Base-by-base conservation (phyloP, 192 early-diverging fungal genomes). In the Ambispora gerdemannii region DNA sequence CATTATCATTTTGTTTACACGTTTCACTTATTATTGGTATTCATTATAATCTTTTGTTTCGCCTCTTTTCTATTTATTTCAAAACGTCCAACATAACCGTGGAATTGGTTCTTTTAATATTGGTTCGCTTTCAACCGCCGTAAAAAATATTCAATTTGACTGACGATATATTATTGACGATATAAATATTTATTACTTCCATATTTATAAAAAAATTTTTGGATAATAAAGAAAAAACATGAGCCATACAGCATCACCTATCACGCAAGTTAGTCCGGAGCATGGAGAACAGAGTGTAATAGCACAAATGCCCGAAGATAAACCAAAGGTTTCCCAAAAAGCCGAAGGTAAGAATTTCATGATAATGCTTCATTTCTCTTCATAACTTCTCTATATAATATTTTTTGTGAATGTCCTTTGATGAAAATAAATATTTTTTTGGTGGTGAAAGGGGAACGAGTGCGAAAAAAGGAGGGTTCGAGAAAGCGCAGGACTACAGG, bases 261-360 rank as follows among this genome's bases (percentile, higher is more conserved):
- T 66, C 20, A 66, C 47, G 36, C 63, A 66, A 66, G 63, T 66
- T 35, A 66, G 63, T 50, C 63, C 63, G 27, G 63, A 66, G 10
- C 33, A 43, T 25, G n/a, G n/a, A n/a, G 62, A 63, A 4, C 13
- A 10, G 17, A 35, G 62, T 15, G 47, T 20, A 4, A 66, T 66
- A 63, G 43, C 62, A 51, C 63, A 66, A n/a, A 17, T 15, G 33
- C 62, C 38, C 7, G 38, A 43, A 43, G 38, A 43, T 43, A 43
- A 43, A 43, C 38, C 38, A 43, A 43, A 43, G 15, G 6, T 43
- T 15, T 43, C 38, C 38, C 38, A 43, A 31, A 66, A 66, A 30
- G 25, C 47, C 4, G 63, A 66, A 66, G 63, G 63, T 66, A 50
- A 66, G 10, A 6, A n/a, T 24, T 32, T 66, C 36, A 50, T 43